These are phyloP conservation scores for Lepiota venenata DNA, from an alignment of 768 basidiomycete species.

Conservation along the genomic window DNA sequence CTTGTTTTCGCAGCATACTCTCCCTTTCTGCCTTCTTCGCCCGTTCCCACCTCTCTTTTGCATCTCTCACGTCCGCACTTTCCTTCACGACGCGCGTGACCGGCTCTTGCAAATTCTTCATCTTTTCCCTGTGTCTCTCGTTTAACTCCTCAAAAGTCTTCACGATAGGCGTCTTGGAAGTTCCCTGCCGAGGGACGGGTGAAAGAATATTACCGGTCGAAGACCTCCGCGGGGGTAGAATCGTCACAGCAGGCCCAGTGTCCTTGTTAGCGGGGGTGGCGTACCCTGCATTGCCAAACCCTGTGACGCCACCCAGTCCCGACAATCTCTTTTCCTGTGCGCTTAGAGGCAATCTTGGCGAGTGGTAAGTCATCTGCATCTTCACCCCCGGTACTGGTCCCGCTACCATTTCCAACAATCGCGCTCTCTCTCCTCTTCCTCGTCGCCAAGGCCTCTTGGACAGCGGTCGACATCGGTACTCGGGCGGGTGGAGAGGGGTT, in stretches of 20 bases:
- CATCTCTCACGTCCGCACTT: slow-evolving; percentile 70
- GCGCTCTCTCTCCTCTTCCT: slow-evolving; percentile 73
- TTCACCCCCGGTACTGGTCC: slow-evolving; percentile 13
- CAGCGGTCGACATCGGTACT: slow-evolving; percentile 63
- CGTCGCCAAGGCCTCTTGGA: slow-evolving; percentile 68
- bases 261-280: neutral
- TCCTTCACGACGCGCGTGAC: slow-evolving; percentile 80
- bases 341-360: slow-evolving; percentile 12
- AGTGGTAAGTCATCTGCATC: slow-evolving; percentile 13
- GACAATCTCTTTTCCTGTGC: slow-evolving; percentile 8
- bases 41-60: slow-evolving; percentile 79
- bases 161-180: slow-evolving; percentile 52
- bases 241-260: slow-evolving; percentile 28
- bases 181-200: slow-evolving; percentile 45
- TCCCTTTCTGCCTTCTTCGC: slow-evolving; percentile 72
- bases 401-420: slow-evolving; percentile 34
- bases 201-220: slow-evolving; percentile 30
- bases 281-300: slow-evolving; percentile 8
- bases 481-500: slow-evolving; percentile 48
- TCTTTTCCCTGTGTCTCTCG: slow-evolving; percentile 81
- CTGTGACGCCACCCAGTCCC: slow-evolving; percentile 3
- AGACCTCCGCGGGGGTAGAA: slow-evolving; percentile 44
- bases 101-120: slow-evolving; percentile 79
- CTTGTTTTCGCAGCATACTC: slow-evolving; percentile 67
- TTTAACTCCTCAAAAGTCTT: slow-evolving; percentile 86